Evolutionary conservation across 345 rosid genomes (phyloP).

Genomic region (Euphorbia pulcherrima): DNA sequence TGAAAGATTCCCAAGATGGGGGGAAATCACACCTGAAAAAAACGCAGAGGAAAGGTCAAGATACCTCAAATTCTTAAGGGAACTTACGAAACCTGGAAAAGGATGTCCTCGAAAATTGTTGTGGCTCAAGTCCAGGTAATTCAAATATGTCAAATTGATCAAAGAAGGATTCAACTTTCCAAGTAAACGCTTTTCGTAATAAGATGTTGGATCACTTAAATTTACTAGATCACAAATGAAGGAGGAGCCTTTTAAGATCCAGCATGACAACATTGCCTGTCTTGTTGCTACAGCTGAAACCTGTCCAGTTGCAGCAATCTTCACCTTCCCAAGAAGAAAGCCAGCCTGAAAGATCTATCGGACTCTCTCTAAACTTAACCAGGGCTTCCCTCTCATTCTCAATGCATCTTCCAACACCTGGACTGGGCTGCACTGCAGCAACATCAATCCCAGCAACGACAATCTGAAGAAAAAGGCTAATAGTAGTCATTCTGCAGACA

Average conservation of each 20-base stretch:
- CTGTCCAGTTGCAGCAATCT: conserved; percentile 30
- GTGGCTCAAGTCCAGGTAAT: conserved; percentile 25
- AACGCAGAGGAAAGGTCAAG: conserved; percentile 24
- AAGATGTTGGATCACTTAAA: too few species aligned
- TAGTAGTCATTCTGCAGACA: too few species aligned
- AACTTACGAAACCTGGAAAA: conserved; percentile 25
- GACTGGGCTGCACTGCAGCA: neutral
- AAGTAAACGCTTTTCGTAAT: neutral
- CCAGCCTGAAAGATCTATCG: neutral
- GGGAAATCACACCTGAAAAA: conserved; percentile 19
- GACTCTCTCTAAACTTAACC: too few species aligned
- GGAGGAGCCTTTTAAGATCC: neutral
- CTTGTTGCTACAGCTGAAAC: conserved; percentile 15
- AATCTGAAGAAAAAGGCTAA: too few species aligned
- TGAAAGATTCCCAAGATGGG: conserved; percentile 27
- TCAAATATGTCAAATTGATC: conserved; percentile 18
- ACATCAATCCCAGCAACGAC: too few species aligned
- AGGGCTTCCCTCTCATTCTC: too few species aligned
- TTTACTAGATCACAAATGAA: too few species aligned
- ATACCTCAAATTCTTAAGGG: conserved; percentile 11
- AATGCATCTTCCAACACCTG: too few species aligned
- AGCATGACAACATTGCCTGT: conserved; percentile 20
- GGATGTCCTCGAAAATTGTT: conserved; percentile 21
- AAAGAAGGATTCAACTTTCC: conserved; percentile 27
- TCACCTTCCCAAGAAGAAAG: neutral